phyloP scores from a whole-genome alignment of 2,329 filamentous ascomycete genomes.

The Cordyceps tenuipes region DNA sequence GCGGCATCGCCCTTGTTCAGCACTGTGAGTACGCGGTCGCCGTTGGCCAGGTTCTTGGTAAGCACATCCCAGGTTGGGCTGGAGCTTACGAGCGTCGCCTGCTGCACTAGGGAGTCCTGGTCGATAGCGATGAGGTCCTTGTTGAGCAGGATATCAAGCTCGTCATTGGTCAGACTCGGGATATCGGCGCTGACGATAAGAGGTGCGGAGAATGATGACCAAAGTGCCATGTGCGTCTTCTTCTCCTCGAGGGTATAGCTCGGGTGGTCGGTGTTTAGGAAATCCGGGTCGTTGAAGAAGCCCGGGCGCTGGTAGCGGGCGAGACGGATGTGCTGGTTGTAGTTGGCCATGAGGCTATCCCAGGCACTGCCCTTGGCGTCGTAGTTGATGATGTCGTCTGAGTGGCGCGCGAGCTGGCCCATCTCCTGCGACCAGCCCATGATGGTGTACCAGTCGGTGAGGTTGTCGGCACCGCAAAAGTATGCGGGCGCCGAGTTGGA shows the following conservation, averaged over 20 bases:
- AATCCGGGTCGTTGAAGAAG: constrained; percentile 32
- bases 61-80: constrained; percentile 35
- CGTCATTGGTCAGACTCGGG: constrained; percentile 25
- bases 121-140: constrained; percentile 33
- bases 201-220: constrained; percentile 27
- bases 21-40: constrained; percentile 38
- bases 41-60: constrained; percentile 36
- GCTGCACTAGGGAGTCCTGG: constrained; percentile 33
- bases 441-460: constrained; percentile 36
- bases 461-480: constrained; percentile 27
- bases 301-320: constrained; percentile 30
- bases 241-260: constrained; percentile 26
- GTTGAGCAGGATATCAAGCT: constrained; percentile 30
- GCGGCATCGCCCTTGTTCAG: constrained; percentile 32
- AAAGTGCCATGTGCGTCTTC: constrained; percentile 28
- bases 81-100: constrained; percentile 39
- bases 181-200: constrained; percentile 32
- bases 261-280: constrained; percentile 28
- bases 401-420: constrained; percentile 37
- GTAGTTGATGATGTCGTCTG: constrained; percentile 33
- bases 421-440: constrained; percentile 34
- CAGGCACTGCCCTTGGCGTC: constrained; percentile 31
- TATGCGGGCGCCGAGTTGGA: constrained; percentile 39
- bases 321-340: constrained; percentile 33
- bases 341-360: constrained; percentile 41